A percentile compares a stretch with the other conserved stretches of the same genome.
These are phyloP conservation scores for Leishmania gerbilli DNA, from an alignment of 208 protist genomes.

Conservation along the genomic window DNA sequence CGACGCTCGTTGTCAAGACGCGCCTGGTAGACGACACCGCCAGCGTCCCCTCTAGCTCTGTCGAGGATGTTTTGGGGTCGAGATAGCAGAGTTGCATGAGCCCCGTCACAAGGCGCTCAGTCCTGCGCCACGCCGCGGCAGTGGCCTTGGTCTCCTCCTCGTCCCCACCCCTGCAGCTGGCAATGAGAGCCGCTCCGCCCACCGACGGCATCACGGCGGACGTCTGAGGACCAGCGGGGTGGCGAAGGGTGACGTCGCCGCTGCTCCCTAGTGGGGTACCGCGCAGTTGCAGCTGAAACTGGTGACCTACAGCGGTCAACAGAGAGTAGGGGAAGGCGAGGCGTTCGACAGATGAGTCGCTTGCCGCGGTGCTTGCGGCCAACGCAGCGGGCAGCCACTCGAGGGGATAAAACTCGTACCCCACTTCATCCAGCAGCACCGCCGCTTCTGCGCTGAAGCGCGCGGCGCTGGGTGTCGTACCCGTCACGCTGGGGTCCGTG, in stretches of 20 bases:
- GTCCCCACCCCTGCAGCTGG: not conserved
- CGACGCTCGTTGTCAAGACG: conserved; percentile 32
- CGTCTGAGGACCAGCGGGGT: conserved; percentile 27
- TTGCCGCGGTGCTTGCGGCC: not conserved
- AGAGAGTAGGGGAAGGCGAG: conserved; percentile 60
- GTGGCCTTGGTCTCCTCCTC: conserved; percentile 20
- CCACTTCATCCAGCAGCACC: conserved; percentile 64
- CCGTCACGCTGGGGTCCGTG: not conserved
- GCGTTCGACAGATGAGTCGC: not conserved
- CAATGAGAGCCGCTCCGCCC: not conserved
- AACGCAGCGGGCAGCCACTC: conserved; percentile 70
- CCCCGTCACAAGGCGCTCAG: conserved; percentile 46
- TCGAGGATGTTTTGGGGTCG: conserved; percentile 52
- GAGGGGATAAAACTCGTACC: conserved; percentile 83
- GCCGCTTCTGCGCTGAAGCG: conserved; percentile 60
- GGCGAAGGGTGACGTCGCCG: conserved; percentile 29
- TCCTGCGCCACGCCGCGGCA: conserved; percentile 30
- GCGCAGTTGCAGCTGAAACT: conserved; percentile 54
- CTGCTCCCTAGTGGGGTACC: conserved; percentile 33
- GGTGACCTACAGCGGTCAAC: conserved; percentile 77
- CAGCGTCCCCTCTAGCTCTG: conserved; percentile 64
- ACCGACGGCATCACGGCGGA: conserved; percentile 21
- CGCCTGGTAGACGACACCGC: conserved; percentile 62
- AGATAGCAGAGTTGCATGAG: conserved; percentile 59
- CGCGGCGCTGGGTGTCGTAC: conserved; percentile 2